phyloP scores from a whole-genome alignment of 495 filamentous ascomycete species.

The Platismatia glauca region DNA sequence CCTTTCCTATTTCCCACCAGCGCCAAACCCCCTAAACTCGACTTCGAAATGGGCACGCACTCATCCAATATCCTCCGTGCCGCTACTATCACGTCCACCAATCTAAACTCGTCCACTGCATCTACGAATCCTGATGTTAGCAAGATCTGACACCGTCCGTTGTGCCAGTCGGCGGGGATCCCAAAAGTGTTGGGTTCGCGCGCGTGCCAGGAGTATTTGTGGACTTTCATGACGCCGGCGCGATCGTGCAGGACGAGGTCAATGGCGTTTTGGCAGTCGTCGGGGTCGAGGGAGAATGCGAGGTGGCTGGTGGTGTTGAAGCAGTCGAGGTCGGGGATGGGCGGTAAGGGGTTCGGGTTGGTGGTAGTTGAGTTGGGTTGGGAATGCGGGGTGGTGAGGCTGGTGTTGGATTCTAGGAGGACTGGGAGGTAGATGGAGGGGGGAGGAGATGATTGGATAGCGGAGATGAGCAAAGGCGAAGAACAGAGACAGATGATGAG shows the following conservation, averaged over 20 bases:
- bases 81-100: background rate
- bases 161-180: too few relatives aligned
- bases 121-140: background rate
- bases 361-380: too few relatives aligned
- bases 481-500: too few relatives aligned
- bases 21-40: background rate
- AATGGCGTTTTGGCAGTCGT: background rate
- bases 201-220: background rate
- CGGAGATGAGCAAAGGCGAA: too few relatives aligned
- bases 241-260: too few relatives aligned
- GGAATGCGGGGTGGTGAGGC: too few relatives aligned
- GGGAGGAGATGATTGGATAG: background rate
- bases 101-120: background rate
- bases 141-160: background rate
- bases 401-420: background rate
- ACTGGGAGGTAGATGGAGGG: background rate
- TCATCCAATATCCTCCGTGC: background rate
- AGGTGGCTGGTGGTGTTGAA: background rate
- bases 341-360: background rate
- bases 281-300: background rate
- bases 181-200: too few relatives aligned
- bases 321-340: background rate
- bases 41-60: constrained; percentile 2
- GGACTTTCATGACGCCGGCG: background rate
- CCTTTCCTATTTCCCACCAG: background rate